These are phyloP conservation scores for Aureobasidium leucospermi DNA, from an alignment of 2,329 filamentous ascomycete species.

Conservation along the genomic window DNA sequence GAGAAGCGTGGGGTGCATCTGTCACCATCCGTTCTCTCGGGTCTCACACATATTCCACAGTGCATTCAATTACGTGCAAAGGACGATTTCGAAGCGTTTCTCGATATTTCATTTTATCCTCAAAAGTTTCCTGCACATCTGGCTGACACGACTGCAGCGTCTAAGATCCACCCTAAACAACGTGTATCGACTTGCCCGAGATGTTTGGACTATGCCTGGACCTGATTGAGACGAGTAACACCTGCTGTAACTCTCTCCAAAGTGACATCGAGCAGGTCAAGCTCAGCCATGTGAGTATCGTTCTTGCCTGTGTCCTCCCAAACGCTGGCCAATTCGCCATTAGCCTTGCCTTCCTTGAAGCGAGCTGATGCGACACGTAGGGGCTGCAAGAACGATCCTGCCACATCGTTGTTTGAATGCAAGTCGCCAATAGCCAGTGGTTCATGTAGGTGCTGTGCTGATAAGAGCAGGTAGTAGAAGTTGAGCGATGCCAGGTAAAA, in stretches of 20 bases:
- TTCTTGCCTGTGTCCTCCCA: constrained; percentile 31
- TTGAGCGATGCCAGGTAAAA: constrained; percentile 51
- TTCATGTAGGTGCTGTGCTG: constrained; percentile 41
- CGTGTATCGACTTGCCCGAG: not conserved
- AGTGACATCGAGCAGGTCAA: constrained; percentile 26
- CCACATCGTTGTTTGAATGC: constrained; percentile 33
- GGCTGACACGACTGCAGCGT: too few relatives aligned
- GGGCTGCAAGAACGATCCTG: constrained; percentile 37
- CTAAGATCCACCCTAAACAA: too few relatives aligned
- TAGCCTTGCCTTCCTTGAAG: constrained; percentile 32
- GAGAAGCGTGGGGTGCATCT: too few relatives aligned
- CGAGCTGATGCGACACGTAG: constrained; percentile 30
- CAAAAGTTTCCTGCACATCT: too few relatives aligned
- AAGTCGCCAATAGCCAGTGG: constrained; percentile 40
- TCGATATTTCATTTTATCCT: too few relatives aligned
- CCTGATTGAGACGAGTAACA: constrained; percentile 23
- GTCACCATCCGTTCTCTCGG: too few relatives aligned
- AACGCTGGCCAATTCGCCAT: constrained; percentile 29
- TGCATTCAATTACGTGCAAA: too few relatives aligned
- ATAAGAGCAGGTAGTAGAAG: constrained; percentile 51
- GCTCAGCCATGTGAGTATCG: constrained; percentile 28
- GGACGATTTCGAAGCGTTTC: too few relatives aligned
- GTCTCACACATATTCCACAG: too few relatives aligned
- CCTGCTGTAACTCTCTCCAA: constrained; percentile 26
- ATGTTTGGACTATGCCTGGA: not conserved